Base-by-base conservation (phyloP, 495 filamentous ascomycete species). In the Podospora australis region DNA sequence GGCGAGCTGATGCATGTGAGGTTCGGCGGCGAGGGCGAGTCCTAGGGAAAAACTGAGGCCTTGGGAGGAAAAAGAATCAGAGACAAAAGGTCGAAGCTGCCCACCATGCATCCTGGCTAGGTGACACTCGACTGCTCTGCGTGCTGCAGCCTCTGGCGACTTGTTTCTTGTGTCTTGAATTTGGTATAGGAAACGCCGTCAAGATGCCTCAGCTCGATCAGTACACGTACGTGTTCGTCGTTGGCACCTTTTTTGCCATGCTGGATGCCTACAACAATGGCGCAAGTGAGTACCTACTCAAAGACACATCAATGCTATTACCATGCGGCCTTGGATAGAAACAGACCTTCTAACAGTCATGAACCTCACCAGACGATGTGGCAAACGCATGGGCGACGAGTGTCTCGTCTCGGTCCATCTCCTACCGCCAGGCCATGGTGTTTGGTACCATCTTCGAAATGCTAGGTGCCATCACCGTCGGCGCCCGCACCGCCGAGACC, bases 301-400 rank as follows among this genome's bases (percentile, higher is more conserved):
- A 4, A 7, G 6, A 26, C 23, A 4, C n/a, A n/a, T n/a, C n/a
- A n/a, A n/a, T n/a, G n/a, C n/a, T n/a, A n/a, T n/a, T n/a, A n/a
- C n/a, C n/a, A n/a, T n/a, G n/a, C n/a, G n/a, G n/a, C n/a, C n/a
- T n/a, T n/a, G n/a, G n/a, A n/a, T n/a, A n/a, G n/a, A n/a, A n/a
- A n/a, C n/a, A n/a, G n/a, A n/a, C 9, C 26, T 19, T 19, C 38
- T 35, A 26, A 9, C 35, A 14, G 14, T 14, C 3, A 8, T 2
- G 20, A 1, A 3, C 21, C 38, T 22, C 13, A 10, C n/a, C 26
- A 66, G 70, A 88, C 67, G 84, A 89, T 82, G 85, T 88, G 26
- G 85, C 85, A 40, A 89, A 89, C 67, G 73, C 82, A 17, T 87
- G 78, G 72, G 83, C 83, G 1, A 86, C 83, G 53, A 80, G 73